phyloP scores from a whole-genome alignment of 2,329 filamentous ascomycete genomes.

The Trichoderma endophyticum region DNA sequence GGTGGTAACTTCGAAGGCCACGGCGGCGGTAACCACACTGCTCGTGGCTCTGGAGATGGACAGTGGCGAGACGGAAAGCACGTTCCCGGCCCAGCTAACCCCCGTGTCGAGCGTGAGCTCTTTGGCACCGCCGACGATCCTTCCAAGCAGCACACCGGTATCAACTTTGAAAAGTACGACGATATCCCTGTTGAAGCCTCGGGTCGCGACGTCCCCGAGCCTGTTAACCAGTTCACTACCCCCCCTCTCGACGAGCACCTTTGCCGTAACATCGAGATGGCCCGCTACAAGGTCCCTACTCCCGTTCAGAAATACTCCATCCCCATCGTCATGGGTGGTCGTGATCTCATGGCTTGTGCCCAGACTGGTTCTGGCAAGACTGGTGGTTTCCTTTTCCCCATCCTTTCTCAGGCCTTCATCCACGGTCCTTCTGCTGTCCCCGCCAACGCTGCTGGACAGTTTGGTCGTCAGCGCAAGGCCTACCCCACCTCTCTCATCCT shows the following conservation, averaged over 20 bases:
- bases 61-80: slow-evolving; percentile 98
- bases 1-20: slow-evolving; percentile 36
- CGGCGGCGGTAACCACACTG: slow-evolving; percentile 51
- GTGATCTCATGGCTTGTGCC: slow-evolving; percentile 98
- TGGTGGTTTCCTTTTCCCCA: slow-evolving; percentile 98
- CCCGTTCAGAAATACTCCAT: slow-evolving; percentile 99
- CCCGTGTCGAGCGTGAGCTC: slow-evolving; percentile 88
- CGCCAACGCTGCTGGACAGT: slow-evolving; percentile 63
- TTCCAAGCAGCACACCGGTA: slow-evolving; percentile 92
- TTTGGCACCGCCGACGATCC: slow-evolving; percentile 90
- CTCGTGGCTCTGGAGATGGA: slow-evolving; percentile 87
- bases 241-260: slow-evolving; percentile 94
- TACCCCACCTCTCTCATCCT: slow-evolving; percentile 95
- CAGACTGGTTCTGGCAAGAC: slow-evolving; percentile 99
- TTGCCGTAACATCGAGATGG: slow-evolving; percentile 86
- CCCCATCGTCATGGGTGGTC: slow-evolving; percentile 95
- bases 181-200: slow-evolving; percentile 98
- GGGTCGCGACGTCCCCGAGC: slow-evolving; percentile 87
- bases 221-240: slow-evolving; percentile 85
- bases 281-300: slow-evolving; percentile 92
- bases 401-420: slow-evolving; percentile 94
- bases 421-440: slow-evolving; percentile 75
- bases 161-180: slow-evolving; percentile 99
- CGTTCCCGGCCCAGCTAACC: slow-evolving; percentile 82
- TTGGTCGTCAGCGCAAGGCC: slow-evolving; percentile 93